Base-by-base conservation (phyloP, 2,329 filamentous ascomycete genomes). In the Gremmenia infestans region DNA sequence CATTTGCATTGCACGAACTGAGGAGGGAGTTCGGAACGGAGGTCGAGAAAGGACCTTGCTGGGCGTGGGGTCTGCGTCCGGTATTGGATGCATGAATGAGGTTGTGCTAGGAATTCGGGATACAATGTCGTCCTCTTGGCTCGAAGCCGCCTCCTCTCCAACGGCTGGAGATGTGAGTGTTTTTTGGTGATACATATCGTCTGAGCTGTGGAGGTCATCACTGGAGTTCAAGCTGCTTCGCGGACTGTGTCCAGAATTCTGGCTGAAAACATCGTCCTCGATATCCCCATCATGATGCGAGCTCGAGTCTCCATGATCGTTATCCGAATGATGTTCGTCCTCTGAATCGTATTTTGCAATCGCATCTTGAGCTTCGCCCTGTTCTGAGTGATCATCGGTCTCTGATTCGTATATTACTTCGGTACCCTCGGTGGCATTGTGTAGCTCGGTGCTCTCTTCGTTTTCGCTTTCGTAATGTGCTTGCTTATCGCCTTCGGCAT, bases 1-100 rank as follows among this genome's bases (percentile, higher is more conserved):
- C 83, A 90, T 87, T 62, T 90, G 87, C 72, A 89, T 78, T 1
- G 85, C 84, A 50, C 83, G 82, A 7, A 89, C 81, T 12, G 83
- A 85, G 1, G 86, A 87, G 0, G 87, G 82, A 12, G 86, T 87
- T 48, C 86, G 79, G 68, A 91, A 90, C 1, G 82, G 79, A 5
- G 84, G 81, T 2, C 87, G 80, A 8, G 79, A 78, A 7, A 80
- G 81, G 7, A 78, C 78, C 52, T 85, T 80, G 22, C 79, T 66
- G 32, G 65, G 65, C 19, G 64, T 67, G 11, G 56, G 60, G 32
- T 58, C 52, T 74, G 71, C 11, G 73, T 78, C 39, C 67, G 67
- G 59, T 4, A 65, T 62, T 22, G 54, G 53, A 19, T 64, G 64
- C 32, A 65, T 61, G 48, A 67, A 66, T 22, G 67, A 68, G 28